Conservation (phyloP, 257 asterid genomes). For the Henckelia pumila region DNA sequence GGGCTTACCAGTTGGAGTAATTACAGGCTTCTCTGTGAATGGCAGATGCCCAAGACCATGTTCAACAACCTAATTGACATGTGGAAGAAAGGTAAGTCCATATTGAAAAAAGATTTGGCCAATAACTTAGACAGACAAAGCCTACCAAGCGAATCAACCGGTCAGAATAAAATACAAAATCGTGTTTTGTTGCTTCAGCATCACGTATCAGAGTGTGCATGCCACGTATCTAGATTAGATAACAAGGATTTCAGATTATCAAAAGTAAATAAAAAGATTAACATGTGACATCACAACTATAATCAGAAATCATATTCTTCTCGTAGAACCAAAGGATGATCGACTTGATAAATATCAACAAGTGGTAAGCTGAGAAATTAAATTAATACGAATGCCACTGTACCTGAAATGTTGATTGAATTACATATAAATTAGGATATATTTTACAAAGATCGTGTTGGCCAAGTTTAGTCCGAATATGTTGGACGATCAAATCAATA, state of each 20-base stretch:
- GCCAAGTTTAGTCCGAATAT: constrained; percentile 95
- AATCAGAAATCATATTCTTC: constrained; percentile 4
- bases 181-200: constrained; percentile 87
- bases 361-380: constrained; percentile 4
- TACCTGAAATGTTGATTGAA: constrained; percentile 99
- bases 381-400: constrained; percentile 19
- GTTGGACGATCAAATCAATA: constrained; percentile 97
- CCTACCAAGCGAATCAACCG: constrained; percentile 92
- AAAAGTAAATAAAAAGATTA: not conserved
- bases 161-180: constrained; percentile 90
- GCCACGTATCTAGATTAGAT: constrained; percentile 80
- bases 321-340: constrained; percentile 15
- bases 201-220: constrained; percentile 99
- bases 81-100: constrained; percentile 10
- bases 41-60: constrained; percentile 99
- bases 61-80: constrained; percentile 76
- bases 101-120: constrained; percentile 4
- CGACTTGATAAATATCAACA: constrained; percentile 9
- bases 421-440: constrained; percentile 87
- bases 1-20: constrained; percentile 90
- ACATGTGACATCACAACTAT: not conserved
- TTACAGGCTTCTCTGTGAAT: constrained; percentile 95
- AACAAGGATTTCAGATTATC: constrained; percentile 24
- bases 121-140: constrained; percentile 26
- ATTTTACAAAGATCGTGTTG: constrained; percentile 99